Percentiles rank a stretch among this genome's conserved stretches.
Evolutionary conservation across 148 eudicot genomes (phyloP).

Genomic region (Fagopyrum tataricum): DNA sequence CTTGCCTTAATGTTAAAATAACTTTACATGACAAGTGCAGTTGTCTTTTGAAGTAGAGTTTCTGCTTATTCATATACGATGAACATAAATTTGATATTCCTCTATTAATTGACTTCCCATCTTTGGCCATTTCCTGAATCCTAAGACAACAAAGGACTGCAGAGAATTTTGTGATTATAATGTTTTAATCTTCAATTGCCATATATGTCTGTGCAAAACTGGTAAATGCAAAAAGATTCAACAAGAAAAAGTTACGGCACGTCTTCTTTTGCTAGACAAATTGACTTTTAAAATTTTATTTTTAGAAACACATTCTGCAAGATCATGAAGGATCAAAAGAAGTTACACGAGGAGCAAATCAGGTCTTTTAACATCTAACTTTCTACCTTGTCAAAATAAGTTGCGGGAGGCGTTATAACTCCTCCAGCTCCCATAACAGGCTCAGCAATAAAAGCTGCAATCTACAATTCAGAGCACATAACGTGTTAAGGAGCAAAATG

Average conservation of each 20-base stretch:
- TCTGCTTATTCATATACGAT: background rate
- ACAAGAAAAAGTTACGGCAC: background rate
- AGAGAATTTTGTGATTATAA: background rate
- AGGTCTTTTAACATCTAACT: background rate
- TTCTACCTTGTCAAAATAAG: slow-evolving; percentile 84
- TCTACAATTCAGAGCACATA: slow-evolving; percentile 34
- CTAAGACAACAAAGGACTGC: background rate
- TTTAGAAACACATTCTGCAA: background rate
- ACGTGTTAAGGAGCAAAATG: background rate
- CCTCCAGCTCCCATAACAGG: slow-evolving; percentile 99
- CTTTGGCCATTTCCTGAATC: background rate
- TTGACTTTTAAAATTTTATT: background rate
- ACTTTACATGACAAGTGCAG: background rate
- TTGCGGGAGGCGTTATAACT: slow-evolving; percentile 88
- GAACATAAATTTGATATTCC: background rate
- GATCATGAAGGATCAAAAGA: background rate
- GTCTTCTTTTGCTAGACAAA: background rate
- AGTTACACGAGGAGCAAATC: background rate
- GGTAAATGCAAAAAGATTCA: background rate
- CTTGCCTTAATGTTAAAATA: background rate
- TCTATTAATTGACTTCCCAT: background rate
- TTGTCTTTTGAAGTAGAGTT: background rate
- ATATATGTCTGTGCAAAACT: background rate
- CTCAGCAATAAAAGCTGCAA: slow-evolving; percentile 98
- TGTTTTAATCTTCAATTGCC: background rate